These are phyloP conservation scores for Barnettozyma californica DNA, from an alignment of 805 yeast species.

Conservation along the genomic window DNA sequence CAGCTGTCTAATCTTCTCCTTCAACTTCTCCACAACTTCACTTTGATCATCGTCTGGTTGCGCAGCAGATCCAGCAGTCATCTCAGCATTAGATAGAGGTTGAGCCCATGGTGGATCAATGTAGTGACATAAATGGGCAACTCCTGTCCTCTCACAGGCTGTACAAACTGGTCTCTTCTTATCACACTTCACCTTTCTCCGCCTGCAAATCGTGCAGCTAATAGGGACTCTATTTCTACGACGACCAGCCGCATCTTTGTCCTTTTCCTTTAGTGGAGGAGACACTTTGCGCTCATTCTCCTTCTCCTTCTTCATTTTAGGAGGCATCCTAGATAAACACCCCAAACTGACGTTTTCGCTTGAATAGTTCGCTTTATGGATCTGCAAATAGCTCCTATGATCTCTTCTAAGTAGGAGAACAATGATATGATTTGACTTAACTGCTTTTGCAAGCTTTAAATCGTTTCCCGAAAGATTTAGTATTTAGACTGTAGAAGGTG, in stretches of 20 bases:
- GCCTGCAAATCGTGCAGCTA: slow-evolving; percentile 43
- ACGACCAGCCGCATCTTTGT: slow-evolving; percentile 2
- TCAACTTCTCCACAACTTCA: slow-evolving; percentile 45
- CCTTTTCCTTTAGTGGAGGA: slow-evolving; percentile 1
- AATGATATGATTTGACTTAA: too few relatives aligned
- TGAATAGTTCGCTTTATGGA: not conserved
- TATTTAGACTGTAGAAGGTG: not conserved
- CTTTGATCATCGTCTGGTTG: slow-evolving; percentile 30
- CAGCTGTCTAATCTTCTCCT: slow-evolving; percentile 46
- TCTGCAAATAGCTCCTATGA: too few relatives aligned
- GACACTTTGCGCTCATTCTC: not conserved
- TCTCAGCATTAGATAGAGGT: slow-evolving; percentile 39
- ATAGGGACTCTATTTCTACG: slow-evolving; percentile 43
- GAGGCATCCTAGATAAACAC: slow-evolving; percentile 4
- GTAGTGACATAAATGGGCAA: slow-evolving; percentile 51
- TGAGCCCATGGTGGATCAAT: slow-evolving; percentile 59
- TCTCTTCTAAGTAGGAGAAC: not conserved
- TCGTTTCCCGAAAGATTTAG: not conserved
- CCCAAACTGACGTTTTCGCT: not conserved
- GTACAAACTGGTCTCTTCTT: slow-evolving; percentile 50
- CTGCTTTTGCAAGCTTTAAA: not conserved
- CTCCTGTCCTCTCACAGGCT: slow-evolving; percentile 53
- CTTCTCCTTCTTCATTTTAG: slow-evolving; percentile 7
- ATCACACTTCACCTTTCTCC: slow-evolving; percentile 46
- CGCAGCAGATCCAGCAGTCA: slow-evolving; percentile 28